Evolutionary conservation across 2,329 filamentous ascomycete genomes (phyloP).

Genomic region (Alternaria longipes): DNA sequence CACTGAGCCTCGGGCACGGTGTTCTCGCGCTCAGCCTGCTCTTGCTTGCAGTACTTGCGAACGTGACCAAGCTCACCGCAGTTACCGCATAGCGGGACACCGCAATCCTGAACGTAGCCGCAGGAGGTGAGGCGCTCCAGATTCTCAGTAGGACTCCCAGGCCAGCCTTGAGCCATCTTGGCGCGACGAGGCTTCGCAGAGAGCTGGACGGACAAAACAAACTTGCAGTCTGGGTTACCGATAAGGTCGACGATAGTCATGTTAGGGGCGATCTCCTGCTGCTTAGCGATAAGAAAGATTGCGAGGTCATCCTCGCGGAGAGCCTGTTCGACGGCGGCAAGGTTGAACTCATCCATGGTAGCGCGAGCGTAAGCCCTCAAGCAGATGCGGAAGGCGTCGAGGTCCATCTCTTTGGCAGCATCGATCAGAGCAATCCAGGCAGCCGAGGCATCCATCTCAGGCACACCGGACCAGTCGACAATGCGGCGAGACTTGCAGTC

Average conservation of each 20-base stretch:
- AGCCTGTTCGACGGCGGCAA: slow-evolving; percentile 60
- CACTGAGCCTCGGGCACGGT: slow-evolving; percentile 64
- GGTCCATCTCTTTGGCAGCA: slow-evolving; percentile 59
- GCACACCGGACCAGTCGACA: slow-evolving; percentile 51
- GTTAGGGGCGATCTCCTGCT: slow-evolving; percentile 54
- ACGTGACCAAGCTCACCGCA: slow-evolving; percentile 72
- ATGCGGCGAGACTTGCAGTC: slow-evolving; percentile 58
- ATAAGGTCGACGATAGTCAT: slow-evolving; percentile 63
- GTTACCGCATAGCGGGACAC: slow-evolving; percentile 69
- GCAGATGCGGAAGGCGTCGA: slow-evolving; percentile 59
- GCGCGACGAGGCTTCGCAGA: slow-evolving; percentile 63
- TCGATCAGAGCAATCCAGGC: slow-evolving; percentile 62
- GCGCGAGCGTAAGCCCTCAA: slow-evolving; percentile 62
- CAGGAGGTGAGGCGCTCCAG: slow-evolving; percentile 70
- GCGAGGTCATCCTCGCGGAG: slow-evolving; percentile 59
- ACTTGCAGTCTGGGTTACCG: slow-evolving; percentile 69
- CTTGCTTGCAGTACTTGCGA: slow-evolving; percentile 66
- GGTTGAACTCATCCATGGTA: slow-evolving; percentile 46
- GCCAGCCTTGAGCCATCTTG: slow-evolving; percentile 67
- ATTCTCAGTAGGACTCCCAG: slow-evolving; percentile 67
- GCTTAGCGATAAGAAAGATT: slow-evolving; percentile 63
- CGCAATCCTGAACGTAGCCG: slow-evolving; percentile 69
- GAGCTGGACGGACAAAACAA: slow-evolving; percentile 70
- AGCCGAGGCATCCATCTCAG: slow-evolving; percentile 58
- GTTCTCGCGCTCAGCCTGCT: slow-evolving; percentile 60